Evolutionary conservation across 371 early-diverging fungal genomes (phyloP).

Genomic region (Mortierella sp.): DNA sequence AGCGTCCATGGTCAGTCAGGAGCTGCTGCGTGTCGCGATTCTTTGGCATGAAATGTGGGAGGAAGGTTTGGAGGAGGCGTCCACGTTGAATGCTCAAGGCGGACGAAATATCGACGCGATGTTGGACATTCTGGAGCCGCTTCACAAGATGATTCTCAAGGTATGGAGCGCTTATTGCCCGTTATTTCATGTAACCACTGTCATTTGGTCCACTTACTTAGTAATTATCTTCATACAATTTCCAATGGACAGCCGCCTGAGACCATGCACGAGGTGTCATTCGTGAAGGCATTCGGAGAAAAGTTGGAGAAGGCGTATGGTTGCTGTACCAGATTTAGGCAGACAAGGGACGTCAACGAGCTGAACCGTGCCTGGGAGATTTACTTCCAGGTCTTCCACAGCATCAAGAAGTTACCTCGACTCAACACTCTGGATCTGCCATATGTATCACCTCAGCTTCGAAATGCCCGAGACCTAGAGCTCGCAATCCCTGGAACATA

Average conservation of each 20-base stretch:
- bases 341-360: slow-evolving; percentile 82
- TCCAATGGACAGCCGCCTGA: slow-evolving; percentile 79
- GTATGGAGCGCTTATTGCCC: slow-evolving; percentile 7
- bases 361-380: slow-evolving; percentile 96
- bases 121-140: slow-evolving; percentile 89
- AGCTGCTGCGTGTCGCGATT: slow-evolving; percentile 96
- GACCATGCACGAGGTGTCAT: slow-evolving; percentile 93
- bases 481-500: slow-evolving; percentile 96
- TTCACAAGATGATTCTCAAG: slow-evolving; percentile 90
- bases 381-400: slow-evolving; percentile 88
- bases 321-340: slow-evolving; percentile 86
- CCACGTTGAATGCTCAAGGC: slow-evolving; percentile 81
- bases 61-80: slow-evolving; percentile 94
- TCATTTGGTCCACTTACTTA: not conserved
- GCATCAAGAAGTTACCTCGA: slow-evolving; percentile 86
- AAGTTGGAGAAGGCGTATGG: slow-evolving; percentile 94
- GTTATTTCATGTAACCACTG: not conserved
- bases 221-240: not conserved
- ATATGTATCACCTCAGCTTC: slow-evolving; percentile 91
- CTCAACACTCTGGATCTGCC: slow-evolving; percentile 89
- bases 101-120: slow-evolving; percentile 91
- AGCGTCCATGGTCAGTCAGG: slow-evolving; percentile 94
- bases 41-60: slow-evolving; percentile 99
- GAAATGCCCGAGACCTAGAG: slow-evolving; percentile 87
- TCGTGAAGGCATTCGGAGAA: slow-evolving; percentile 94